phyloP scores from a whole-genome alignment of 306 rosid species.

The Pachyrhizus erosus region DNA sequence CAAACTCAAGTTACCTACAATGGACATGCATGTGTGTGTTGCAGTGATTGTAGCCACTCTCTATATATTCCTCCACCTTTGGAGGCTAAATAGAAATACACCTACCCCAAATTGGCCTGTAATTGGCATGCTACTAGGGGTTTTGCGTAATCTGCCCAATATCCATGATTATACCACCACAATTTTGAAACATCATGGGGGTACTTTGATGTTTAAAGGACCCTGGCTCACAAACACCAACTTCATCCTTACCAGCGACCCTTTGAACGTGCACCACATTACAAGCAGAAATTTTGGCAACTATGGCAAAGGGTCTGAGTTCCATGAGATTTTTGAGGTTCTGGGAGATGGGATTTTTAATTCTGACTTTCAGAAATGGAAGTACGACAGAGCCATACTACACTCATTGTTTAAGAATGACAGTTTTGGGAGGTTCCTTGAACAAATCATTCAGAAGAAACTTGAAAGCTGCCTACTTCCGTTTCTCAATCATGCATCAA shows the following conservation, averaged over 20 bases:
- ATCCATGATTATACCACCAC: slow-evolving; percentile 36
- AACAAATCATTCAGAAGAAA: slow-evolving; percentile 26
- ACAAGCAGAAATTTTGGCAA: slow-evolving; percentile 30
- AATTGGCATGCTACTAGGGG: slow-evolving; percentile 34
- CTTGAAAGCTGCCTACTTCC: slow-evolving; percentile 45
- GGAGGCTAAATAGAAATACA: too few species aligned
- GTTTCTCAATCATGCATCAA: slow-evolving; percentile 32
- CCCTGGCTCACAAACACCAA: slow-evolving; percentile 43
- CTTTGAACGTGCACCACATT: slow-evolving; percentile 46
- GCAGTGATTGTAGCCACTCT: too few species aligned
- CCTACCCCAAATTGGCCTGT: slow-evolving; percentile 33
- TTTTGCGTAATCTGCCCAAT: neutral
- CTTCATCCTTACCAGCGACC: slow-evolving; percentile 45
- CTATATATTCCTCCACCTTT: too few species aligned
- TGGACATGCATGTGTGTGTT: too few species aligned
- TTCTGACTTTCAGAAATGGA: slow-evolving; percentile 36
- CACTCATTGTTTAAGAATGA: neutral
- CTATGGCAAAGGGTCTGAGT: slow-evolving; percentile 29
- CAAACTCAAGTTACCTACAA: too few species aligned
- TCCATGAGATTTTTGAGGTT: slow-evolving; percentile 37
- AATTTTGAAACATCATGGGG: slow-evolving; percentile 3
- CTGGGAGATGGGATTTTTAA: slow-evolving; percentile 33
- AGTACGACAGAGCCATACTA: neutral
- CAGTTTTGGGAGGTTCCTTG: neutral
- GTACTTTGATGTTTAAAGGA: slow-evolving; percentile 46